Evolutionary conservation across 108 stramenopile genomes (phyloP).

Genomic region (Nitzschia sp.): DNA sequence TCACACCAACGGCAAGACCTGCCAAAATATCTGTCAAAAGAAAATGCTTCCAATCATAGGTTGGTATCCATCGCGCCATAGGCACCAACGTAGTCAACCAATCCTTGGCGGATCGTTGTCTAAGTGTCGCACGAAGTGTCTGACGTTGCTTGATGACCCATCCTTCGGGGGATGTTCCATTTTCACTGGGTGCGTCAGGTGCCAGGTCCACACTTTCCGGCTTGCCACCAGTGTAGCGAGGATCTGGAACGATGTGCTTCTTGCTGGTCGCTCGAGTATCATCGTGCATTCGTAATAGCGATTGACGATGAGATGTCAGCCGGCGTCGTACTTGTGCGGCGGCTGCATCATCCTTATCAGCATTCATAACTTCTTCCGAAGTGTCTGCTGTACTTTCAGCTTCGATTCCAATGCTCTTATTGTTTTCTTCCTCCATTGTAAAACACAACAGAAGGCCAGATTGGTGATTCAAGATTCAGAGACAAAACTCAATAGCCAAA

Average conservation of each 20-base stretch:
- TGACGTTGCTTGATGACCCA: conserved; percentile 5
- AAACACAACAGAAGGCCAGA: too few species aligned
- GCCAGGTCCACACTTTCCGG: not conserved
- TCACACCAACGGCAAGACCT: conserved; percentile 78
- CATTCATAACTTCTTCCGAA: too few species aligned
- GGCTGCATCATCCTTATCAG: too few species aligned
- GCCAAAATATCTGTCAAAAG: conserved; percentile 50
- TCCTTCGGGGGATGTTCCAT: not conserved
- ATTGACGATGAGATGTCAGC: conserved; percentile 17
- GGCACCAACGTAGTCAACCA: conserved; percentile 27
- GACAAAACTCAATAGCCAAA: too few species aligned
- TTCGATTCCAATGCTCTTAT: too few species aligned
- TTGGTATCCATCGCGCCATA: conserved; percentile 27
- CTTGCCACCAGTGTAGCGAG: not conserved
- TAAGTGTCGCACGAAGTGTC: not conserved
- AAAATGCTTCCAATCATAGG: conserved; percentile 23
- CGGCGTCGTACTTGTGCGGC: conserved; percentile 11
- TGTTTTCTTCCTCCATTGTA: too few species aligned
- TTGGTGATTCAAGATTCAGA: too few species aligned
- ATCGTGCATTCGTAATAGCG: conserved; percentile 2
- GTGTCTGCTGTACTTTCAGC: too few species aligned
- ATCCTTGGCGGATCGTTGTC: not conserved
- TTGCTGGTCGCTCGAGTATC: not conserved
- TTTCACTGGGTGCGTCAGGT: not conserved
- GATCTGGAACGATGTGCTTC: not conserved